Percentiles rank a stretch among this genome's conserved stretches.
These are phyloP conservation scores for Aphanomyces astaci DNA, from an alignment of 352 stramenopile species.

Conservation along the genomic window DNA sequence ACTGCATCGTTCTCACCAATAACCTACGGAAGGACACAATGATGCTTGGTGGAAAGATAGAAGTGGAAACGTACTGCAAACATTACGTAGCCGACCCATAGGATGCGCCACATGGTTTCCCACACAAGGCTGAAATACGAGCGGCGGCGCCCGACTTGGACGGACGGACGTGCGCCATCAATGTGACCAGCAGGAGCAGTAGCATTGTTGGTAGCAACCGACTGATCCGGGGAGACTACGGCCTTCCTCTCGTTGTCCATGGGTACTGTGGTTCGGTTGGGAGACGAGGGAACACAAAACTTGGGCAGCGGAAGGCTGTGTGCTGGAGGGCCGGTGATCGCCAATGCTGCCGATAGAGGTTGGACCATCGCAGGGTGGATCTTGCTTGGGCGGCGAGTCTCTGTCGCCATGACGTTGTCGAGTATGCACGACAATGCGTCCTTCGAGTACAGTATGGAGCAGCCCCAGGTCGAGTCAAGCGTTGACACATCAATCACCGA, in stretches of 20 bases:
- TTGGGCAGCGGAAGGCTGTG: no score
- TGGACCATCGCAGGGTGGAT: no score
- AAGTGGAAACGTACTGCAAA: neutral
- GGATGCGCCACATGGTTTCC: neutral
- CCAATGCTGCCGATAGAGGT: no score
- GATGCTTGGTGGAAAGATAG: neutral
- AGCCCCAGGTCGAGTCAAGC: neutral
- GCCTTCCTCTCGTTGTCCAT: no score
- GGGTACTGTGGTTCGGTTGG: no score
- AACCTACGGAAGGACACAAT: slow-evolving; percentile 26
- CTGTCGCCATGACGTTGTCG: no score
- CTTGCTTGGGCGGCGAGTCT: neutral
- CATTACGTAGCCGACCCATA: neutral
- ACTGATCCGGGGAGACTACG: no score
- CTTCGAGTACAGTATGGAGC: neutral
- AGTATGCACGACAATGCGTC: neutral
- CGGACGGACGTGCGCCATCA: neutral
- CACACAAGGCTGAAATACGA: neutral
- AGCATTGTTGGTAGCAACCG: no score
- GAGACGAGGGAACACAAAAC: no score
- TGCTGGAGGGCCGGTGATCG: no score
- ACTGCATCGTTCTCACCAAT: neutral
- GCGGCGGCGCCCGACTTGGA: neutral
- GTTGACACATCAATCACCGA: neutral
- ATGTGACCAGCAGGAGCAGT: no score